Percentiles rank a stretch among this genome's conserved stretches.
Conservation (phyloP, 148 eudicot genomes). For the Camellia lanceoleosa region DNA sequence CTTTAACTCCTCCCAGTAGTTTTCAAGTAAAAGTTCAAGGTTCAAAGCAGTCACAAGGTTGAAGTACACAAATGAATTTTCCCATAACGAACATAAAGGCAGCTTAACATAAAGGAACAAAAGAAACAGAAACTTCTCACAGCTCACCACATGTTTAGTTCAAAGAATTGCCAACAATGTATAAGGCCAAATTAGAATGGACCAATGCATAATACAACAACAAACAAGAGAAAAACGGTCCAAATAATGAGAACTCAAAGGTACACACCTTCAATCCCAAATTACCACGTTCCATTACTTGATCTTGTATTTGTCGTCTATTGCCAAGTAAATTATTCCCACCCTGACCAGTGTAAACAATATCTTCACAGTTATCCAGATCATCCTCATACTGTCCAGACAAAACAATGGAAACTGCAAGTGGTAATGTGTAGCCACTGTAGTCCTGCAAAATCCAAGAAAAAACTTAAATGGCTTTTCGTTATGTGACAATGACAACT, state of each 20-base stretch:
- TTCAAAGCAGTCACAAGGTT: neutral
- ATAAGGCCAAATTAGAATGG: neutral
- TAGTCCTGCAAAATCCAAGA: constrained; percentile 26
- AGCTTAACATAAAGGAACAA: neutral
- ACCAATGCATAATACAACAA: neutral
- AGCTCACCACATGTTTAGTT: neutral
- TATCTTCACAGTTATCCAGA: constrained; percentile 54
- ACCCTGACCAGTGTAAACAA: constrained; percentile 72
- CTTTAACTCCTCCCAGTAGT: neutral
- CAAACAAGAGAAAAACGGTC: neutral
- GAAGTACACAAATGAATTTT: neutral
- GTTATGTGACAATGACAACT: neutral
- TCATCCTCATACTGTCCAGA: constrained; percentile 89
- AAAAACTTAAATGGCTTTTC: neutral
- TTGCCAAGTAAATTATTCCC: constrained; percentile 65
- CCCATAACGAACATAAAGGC: neutral
- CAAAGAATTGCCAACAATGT: neutral
- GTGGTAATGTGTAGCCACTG: constrained; percentile 38
- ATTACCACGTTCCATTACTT: constrained; percentile 58
- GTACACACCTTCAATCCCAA: constrained; percentile 60
- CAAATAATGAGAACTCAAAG: constrained; percentile 5
- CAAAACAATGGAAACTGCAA: constrained; percentile 59
- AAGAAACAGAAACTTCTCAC: neutral
- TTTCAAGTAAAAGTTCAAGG: neutral
- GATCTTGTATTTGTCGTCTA: constrained; percentile 50